phyloP scores from a whole-genome alignment of 78 protist genomes.

The slime mould (Dictyostelium discoideum) region DNA sequence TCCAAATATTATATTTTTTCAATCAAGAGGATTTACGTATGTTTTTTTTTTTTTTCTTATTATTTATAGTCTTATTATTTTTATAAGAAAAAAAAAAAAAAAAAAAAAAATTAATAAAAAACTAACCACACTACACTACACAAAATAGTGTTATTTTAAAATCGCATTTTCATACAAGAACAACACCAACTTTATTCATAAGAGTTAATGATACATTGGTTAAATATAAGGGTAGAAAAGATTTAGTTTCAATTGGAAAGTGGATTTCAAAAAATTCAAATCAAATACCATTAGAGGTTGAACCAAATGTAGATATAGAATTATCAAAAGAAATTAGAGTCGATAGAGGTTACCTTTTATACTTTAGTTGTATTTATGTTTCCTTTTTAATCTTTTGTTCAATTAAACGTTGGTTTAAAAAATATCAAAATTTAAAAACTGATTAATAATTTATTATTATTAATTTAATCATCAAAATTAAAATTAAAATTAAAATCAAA shows the following conservation, averaged over 20 bases:
- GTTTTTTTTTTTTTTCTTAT: neutral
- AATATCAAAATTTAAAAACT: neutral
- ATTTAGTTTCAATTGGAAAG: neutral
- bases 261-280: neutral
- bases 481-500: neutral
- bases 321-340: neutral
- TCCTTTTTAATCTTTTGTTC: neutral
- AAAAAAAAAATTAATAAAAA: neutral
- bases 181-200: slow-evolving; percentile 1
- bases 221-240: slow-evolving; percentile 4
- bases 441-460: neutral
- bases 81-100: neutral
- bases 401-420: neutral
- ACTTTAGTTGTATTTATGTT: slow-evolving; percentile 17
- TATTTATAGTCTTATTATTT: neutral
- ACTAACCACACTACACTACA: no score
- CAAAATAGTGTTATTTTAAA: neutral
- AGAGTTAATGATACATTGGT: neutral
- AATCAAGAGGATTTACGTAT: neutral
- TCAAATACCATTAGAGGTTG: neutral
- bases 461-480: no score
- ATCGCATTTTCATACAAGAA: slow-evolving; percentile 10
- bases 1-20: slow-evolving; percentile 50
- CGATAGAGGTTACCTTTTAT: neutral
- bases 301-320: neutral